A percentile compares a stretch with the other conserved stretches of the same genome.
Conservation (phyloP, 768 basidiomycete species). For the Trichaptum fuscoviolaceum region DNA sequence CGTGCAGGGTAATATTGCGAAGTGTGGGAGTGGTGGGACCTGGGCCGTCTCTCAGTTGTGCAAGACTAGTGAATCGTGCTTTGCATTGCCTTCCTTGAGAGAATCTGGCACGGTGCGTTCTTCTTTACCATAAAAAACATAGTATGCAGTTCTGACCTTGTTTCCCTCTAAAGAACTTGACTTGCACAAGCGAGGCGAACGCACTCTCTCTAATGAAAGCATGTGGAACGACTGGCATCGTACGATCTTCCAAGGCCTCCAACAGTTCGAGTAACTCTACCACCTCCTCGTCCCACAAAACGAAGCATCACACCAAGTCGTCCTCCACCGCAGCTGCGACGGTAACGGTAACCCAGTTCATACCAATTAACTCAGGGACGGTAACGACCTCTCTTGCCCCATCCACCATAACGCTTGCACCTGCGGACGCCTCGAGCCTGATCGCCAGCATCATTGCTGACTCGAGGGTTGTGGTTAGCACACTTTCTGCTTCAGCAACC, state of each 20-base stretch:
- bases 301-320: slow-evolving; percentile 4
- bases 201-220: slow-evolving; percentile 42
- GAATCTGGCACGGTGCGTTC: neutral
- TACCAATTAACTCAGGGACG: slow-evolving; percentile 8
- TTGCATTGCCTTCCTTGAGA: neutral
- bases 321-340: slow-evolving; percentile 29
- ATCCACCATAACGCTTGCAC: slow-evolving; percentile 38
- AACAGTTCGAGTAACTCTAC: slow-evolving; percentile 18
- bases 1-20: neutral
- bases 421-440: slow-evolving; percentile 36
- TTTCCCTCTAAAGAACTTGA: slow-evolving; percentile 30
- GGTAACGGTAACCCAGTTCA: slow-evolving; percentile 19
- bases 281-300: slow-evolving; percentile 6
- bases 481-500: neutral
- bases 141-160: neutral
- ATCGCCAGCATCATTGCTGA: slow-evolving; percentile 32
- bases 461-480: neutral
- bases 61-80: neutral
- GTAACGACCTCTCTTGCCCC: slow-evolving; percentile 24
- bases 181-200: slow-evolving; percentile 46
- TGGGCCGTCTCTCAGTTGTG: neutral
- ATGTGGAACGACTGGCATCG: slow-evolving; percentile 40
- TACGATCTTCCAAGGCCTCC: slow-evolving; percentile 21
- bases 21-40: neutral
- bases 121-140: neutral